Conservation (phyloP, 2,329 filamentous ascomycete species). For the Fusarium sp. region DNA sequence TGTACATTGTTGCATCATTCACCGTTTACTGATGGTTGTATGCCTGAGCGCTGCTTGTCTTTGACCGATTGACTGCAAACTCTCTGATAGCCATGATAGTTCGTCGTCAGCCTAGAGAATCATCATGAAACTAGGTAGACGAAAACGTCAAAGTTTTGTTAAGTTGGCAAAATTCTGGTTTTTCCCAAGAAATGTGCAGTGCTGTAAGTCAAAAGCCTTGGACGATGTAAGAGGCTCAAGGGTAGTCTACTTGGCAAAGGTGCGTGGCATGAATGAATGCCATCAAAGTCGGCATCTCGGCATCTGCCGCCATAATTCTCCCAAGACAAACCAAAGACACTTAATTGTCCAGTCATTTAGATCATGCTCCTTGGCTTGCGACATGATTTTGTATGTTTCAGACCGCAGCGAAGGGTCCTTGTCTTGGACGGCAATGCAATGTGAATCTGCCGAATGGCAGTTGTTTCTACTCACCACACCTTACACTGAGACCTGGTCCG, state of each 20-base stretch:
- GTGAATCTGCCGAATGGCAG: slow-evolving; percentile 26
- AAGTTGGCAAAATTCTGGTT: background rate
- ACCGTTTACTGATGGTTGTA: background rate
- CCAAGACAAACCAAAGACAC: background rate
- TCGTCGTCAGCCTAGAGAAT: slow-evolving; percentile 14
- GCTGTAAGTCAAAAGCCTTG: slow-evolving; percentile 24
- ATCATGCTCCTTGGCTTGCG: slow-evolving; percentile 14
- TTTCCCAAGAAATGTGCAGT: background rate
- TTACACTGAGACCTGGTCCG: slow-evolving; percentile 29
- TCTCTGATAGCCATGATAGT: background rate
- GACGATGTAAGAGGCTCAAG: slow-evolving; percentile 37
- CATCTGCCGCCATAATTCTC: slow-evolving; percentile 7
- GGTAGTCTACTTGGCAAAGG: slow-evolving; percentile 23
- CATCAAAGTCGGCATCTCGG: slow-evolving; percentile 1
- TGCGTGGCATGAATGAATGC: slow-evolving; percentile 10
- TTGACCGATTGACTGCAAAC: slow-evolving; percentile 5
- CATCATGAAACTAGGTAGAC: background rate
- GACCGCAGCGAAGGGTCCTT: slow-evolving; percentile 13
- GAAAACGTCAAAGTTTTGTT: background rate
- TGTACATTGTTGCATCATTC: slow-evolving; percentile 4
- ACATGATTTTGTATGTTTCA: slow-evolving; percentile 42
- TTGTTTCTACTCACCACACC: slow-evolving; percentile 25
- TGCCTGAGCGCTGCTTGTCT: background rate
- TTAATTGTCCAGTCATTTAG: slow-evolving; percentile 23
- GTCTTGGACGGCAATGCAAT: slow-evolving; percentile 7